Base-by-base conservation (phyloP, 345 rosid species). In the Linum lewisii region DNA sequence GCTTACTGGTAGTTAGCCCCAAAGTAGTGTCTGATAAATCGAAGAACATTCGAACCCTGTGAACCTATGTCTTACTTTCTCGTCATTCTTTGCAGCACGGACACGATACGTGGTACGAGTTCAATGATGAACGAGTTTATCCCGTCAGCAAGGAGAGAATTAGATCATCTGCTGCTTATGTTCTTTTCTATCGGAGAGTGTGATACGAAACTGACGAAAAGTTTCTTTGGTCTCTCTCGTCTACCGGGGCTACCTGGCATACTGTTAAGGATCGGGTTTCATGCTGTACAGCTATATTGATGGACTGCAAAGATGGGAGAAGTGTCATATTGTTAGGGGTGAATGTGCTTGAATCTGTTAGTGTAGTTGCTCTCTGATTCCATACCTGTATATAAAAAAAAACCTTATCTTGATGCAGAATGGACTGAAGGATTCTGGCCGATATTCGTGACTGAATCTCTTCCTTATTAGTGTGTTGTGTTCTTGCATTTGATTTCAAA, bases 121-220 rank as follows among this genome's bases (percentile, higher is more conserved):
- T 65, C 0, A 66, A 65, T 8, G 69, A 70, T 16, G 49, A 26
- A 24, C n/a, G 18, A 2, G 74, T 61, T 57, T 20, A 18, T 15
- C 38, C 66, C 20, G 66, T 37, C 13, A 21, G 25, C 1, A 58
- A 60, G 65, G 66, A 65, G 29, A 32, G 25, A 15, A 61, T 65
- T 1, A 71, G 42, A 38, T 36, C 74, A 24, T 37, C 56, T 47
- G 70, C 70, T 9, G 70, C 74, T 11, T 71, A 65, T 24, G 66
- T 71, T 14, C 70, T 65, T 47, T 71, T 61, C 60, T 71, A 65
- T 56, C 38, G 63, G 26, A 61, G 70, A 61, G 54, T 65, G 49
- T 10, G 51, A 14, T 70, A 38, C 7, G 34, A 29, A 29, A 26
- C 32, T n/a, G n/a, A n/a, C n/a, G n/a, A n/a, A n/a, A n/a, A n/a